A percentile compares a stretch with the other conserved stretches of the same genome.
Conservation (phyloP, 495 filamentous ascomycete genomes). For the Recurvomyces mirabilis region DNA sequence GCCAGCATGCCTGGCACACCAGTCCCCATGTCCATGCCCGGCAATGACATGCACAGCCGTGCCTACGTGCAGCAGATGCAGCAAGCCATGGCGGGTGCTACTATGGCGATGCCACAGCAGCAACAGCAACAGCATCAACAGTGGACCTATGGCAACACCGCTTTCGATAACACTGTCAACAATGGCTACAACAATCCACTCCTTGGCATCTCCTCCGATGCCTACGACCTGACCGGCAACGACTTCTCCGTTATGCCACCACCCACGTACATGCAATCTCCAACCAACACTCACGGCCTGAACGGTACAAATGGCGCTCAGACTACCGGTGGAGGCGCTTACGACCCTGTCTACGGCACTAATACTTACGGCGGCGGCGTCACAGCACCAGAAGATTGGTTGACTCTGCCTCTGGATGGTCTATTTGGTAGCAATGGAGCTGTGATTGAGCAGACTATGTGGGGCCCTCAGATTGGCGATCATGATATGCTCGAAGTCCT, state of each 20-base stretch:
- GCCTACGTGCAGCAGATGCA: background rate
- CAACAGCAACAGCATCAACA: conserved; percentile 14
- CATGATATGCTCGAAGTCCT: conserved; percentile 32
- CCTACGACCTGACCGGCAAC: conserved; percentile 30
- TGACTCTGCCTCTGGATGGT: conserved; percentile 37
- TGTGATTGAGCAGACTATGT: conserved; percentile 31
- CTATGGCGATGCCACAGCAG: too few relatives aligned
- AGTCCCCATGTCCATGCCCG: background rate
- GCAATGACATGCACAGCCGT: background rate
- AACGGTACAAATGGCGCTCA: conserved; percentile 1
- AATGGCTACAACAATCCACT: conserved; percentile 24
- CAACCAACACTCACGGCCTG: conserved; percentile 9
- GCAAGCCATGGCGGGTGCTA: too few relatives aligned
- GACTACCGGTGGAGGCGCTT: conserved; percentile 2
- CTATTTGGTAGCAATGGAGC: conserved; percentile 29
- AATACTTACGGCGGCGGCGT: conserved; percentile 7
- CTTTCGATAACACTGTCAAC: conserved; percentile 9
- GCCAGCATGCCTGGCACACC: conserved; percentile 11
- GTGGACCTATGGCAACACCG: conserved; percentile 10
- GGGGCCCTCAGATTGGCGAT: conserved; percentile 31
- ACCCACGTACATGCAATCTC: conserved; percentile 22
- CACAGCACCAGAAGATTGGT: conserved; percentile 32
- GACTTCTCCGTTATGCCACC: conserved; percentile 39
- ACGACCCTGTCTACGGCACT: conserved; percentile 2
- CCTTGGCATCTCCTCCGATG: conserved; percentile 31